phyloP scores from a whole-genome alignment of 2,329 filamentous ascomycete species.

The Colletotrichum magnum region DNA sequence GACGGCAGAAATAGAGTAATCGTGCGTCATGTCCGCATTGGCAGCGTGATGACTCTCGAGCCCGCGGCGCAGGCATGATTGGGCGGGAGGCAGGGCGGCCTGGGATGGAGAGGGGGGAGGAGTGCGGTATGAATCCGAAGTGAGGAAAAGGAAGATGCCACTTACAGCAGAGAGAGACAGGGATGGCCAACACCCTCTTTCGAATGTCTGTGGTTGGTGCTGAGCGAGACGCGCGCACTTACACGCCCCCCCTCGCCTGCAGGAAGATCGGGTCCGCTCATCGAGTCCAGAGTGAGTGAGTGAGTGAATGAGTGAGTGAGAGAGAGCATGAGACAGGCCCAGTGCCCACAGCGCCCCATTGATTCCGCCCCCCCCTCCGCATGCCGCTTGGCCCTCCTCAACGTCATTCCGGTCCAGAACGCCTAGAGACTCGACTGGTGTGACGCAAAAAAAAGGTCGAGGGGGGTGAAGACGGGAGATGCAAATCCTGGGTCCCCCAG shows the following conservation, averaged over 20 bases:
- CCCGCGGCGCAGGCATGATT: conserved; percentile 28
- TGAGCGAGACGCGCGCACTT: conserved; percentile 3
- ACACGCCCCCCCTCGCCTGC: conserved; percentile 6
- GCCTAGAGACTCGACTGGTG: conserved; percentile 31
- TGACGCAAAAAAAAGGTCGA: conserved; percentile 35
- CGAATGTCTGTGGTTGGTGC: not conserved
- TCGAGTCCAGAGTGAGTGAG: not conserved
- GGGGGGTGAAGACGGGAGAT: conserved; percentile 20
- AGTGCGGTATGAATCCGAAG: conserved; percentile 23
- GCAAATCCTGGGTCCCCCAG: conserved; percentile 35
- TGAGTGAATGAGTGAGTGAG: not conserved
- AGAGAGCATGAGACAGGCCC: conserved; percentile 32
- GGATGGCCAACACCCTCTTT: conserved; percentile 24
- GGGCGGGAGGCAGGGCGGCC: not conserved
- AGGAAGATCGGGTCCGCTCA: conserved; percentile 35
- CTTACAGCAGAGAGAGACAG: conserved; percentile 9
- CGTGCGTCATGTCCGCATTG: conserved; percentile 39
- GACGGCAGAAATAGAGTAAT: conserved; percentile 30
- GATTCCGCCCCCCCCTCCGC: conserved; percentile 33
- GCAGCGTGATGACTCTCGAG: conserved; percentile 14
- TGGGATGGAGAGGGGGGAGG: not conserved
- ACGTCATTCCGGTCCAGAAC: conserved; percentile 47
- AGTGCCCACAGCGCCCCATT: conserved; percentile 35
- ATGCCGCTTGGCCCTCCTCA: conserved; percentile 43
- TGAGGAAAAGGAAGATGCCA: not conserved